Percentiles rank a stretch among this genome's conserved stretches.
These are phyloP conservation scores for Actinomucor elegans DNA, from an alignment of 371 early-diverging fungal species.

Conservation along the genomic window DNA sequence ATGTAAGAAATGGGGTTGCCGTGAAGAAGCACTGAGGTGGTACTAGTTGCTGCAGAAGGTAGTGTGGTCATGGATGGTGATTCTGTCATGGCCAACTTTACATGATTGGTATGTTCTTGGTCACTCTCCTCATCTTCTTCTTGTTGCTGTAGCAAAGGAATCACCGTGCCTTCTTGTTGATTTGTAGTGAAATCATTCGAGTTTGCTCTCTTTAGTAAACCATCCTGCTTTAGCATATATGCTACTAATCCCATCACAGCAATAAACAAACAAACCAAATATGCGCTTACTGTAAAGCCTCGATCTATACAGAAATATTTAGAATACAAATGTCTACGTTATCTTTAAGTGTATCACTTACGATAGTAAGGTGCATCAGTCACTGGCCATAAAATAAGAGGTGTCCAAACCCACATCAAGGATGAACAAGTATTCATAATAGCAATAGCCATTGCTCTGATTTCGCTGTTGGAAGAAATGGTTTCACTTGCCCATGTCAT, in stretches of 20 bases:
- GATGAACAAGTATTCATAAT: conserved; percentile 47
- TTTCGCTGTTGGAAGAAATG: conserved; percentile 31
- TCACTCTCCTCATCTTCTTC: conserved; percentile 4
- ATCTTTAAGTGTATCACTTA: conserved; percentile 10
- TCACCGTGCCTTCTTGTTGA: conserved; percentile 3
- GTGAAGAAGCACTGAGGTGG: no score
- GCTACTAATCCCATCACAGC: conserved; percentile 11
- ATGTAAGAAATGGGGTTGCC: no score
- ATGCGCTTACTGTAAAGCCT: conserved; percentile 25
- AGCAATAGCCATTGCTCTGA: conserved; percentile 48
- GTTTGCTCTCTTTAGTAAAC: conserved; percentile 1
- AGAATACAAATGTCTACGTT: not conserved
- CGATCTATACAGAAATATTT: conserved; percentile 15
- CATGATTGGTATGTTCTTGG: not conserved
- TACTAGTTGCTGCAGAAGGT: no score
- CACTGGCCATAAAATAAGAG: conserved; percentile 51
- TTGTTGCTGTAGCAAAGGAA: conserved; percentile 11
- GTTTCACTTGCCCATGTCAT: conserved; percentile 57
- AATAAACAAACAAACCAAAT: conserved; percentile 20
- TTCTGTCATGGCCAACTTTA: no score
- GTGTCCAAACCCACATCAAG: conserved; percentile 38
- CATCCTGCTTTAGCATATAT: conserved; percentile 12
- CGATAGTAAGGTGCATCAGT: conserved; percentile 46
- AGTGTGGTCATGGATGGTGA: no score
- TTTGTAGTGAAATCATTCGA: not conserved